Evolutionary conservation across 495 filamentous ascomycete genomes (phyloP).

Genomic region (Penicillium paxilli): DNA sequence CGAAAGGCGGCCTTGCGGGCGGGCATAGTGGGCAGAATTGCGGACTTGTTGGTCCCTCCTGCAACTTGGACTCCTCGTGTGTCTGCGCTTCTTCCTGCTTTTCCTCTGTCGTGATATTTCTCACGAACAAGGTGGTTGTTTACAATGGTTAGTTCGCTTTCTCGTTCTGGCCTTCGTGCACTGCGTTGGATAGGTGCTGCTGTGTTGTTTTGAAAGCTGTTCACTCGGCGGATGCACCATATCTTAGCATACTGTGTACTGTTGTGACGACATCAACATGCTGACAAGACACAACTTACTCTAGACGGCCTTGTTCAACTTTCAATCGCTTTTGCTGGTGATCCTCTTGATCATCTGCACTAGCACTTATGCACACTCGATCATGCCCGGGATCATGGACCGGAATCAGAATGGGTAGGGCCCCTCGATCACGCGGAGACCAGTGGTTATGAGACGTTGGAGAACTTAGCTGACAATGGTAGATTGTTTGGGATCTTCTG

Average conservation of each 20-base stretch:
- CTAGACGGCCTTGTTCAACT: constrained; percentile 96
- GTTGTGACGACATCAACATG: constrained; percentile 6
- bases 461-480: constrained; percentile 10
- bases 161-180: not conserved
- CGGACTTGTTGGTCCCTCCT: too few species aligned
- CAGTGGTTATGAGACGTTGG: not conserved
- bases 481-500: constrained; percentile 90
- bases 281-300: constrained; percentile 11
- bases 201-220: constrained; percentile 5
- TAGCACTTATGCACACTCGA: constrained; percentile 84
- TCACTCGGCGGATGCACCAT: not conserved
- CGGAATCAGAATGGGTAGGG: constrained; percentile 84
- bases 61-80: not conserved
- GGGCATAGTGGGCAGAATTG: constrained; percentile 29
- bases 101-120: not conserved
- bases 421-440: not conserved
- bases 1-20: constrained; percentile 23
- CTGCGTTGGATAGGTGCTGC: not conserved
- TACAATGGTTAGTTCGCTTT: constrained; percentile 20
- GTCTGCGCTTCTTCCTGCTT: not conserved
- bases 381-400: constrained; percentile 90
- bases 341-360: constrained; percentile 96
- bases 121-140: not conserved
- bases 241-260: constrained; percentile 17
- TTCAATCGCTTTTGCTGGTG: constrained; percentile 89